A percentile compares a stretch with the other conserved stretches of the same genome.
phyloP scores from a whole-genome alignment of 1,284 basidiomycete genomes.

The Leccinum fuscescens region DNA sequence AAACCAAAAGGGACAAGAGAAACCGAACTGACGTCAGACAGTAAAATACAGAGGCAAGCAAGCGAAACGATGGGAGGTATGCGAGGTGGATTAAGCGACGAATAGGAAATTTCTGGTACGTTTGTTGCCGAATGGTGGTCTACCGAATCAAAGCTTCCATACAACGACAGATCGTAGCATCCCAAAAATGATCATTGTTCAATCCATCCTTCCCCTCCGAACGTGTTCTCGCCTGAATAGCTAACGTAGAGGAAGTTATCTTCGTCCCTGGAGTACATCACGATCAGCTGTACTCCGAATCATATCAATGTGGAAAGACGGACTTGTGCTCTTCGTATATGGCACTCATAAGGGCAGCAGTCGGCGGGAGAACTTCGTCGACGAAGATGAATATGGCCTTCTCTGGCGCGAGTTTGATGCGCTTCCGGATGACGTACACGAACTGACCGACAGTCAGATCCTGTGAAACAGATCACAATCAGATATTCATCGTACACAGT shows the following conservation, averaged over 20 bases:
- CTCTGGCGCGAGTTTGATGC: conserved; percentile 99
- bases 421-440: conserved; percentile 99
- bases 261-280: conserved; percentile 69
- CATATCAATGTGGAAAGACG: conserved; percentile 35
- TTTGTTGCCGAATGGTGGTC: conserved; percentile 28
- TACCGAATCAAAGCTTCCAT: conserved; percentile 26
- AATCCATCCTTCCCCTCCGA: conserved; percentile 61
- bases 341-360: conserved; percentile 96
- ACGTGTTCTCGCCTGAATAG: conserved; percentile 97
- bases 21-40: conserved; percentile 8
- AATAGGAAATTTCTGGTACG: conserved; percentile 16
- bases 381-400: conserved; percentile 99
- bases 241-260: conserved; percentile 95
- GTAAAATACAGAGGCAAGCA: conserved; percentile 31
- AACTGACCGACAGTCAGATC: conserved; percentile 99
- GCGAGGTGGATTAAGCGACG: conserved; percentile 16
- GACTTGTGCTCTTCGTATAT: conserved; percentile 99
- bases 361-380: conserved; percentile 97
- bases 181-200: conserved; percentile 38
- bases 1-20: conserved; percentile 2
- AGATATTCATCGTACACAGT: conserved; percentile 16
- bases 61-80: conserved; percentile 24
- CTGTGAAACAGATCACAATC: conserved; percentile 42
- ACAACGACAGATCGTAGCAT: conserved; percentile 26
- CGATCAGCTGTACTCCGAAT: conserved; percentile 10